phyloP scores from a whole-genome alignment of 2,329 filamentous ascomycete genomes.

The Zymoseptoria passerinii region DNA sequence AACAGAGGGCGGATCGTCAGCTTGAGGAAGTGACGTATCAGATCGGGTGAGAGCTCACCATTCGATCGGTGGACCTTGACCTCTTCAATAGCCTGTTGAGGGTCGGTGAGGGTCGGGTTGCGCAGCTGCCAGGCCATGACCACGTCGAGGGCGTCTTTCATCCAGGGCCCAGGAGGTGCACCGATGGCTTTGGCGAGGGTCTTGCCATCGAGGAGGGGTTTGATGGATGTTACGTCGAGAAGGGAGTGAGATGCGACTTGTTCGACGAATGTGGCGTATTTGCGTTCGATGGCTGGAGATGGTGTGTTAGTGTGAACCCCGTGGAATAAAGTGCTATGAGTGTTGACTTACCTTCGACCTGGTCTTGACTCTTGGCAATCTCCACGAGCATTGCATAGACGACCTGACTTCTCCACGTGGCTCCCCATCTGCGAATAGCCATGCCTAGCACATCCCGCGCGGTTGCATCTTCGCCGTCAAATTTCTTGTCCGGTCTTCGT shows the following conservation, averaged over 20 bases:
- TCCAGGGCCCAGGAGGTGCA: slow-evolving; percentile 71
- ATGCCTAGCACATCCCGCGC: slow-evolving; percentile 61
- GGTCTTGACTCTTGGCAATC: slow-evolving; percentile 35
- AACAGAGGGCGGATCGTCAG: slow-evolving; percentile 61
- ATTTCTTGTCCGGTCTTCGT: slow-evolving; percentile 38
- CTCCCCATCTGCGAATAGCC: slow-evolving; percentile 65
- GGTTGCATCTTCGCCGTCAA: slow-evolving; percentile 35
- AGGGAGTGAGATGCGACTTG: slow-evolving; percentile 46
- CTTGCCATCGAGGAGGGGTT: slow-evolving; percentile 60
- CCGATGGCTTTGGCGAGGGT: slow-evolving; percentile 59
- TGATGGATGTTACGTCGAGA: slow-evolving; percentile 41
- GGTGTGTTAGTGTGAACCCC: slow-evolving; percentile 2
- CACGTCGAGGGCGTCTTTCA: slow-evolving; percentile 67
- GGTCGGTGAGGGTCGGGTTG: slow-evolving; percentile 59
- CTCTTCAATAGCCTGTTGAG: slow-evolving; percentile 38
- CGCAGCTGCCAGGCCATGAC: slow-evolving; percentile 84
- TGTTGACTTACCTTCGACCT: slow-evolving; percentile 37
- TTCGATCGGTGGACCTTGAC: slow-evolving; percentile 32
- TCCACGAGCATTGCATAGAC: slow-evolving; percentile 61
- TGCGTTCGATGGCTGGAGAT: slow-evolving; percentile 37
- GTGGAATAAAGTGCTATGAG: slow-evolving; percentile 1
- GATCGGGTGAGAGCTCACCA: slow-evolving; percentile 44
- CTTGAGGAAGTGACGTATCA: slow-evolving; percentile 50
- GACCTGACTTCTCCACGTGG: slow-evolving; percentile 63
- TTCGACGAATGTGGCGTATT: slow-evolving; percentile 47